Base-by-base conservation (phyloP, 2,329 filamentous ascomycete genomes). In the Didymella arachidicola region DNA sequence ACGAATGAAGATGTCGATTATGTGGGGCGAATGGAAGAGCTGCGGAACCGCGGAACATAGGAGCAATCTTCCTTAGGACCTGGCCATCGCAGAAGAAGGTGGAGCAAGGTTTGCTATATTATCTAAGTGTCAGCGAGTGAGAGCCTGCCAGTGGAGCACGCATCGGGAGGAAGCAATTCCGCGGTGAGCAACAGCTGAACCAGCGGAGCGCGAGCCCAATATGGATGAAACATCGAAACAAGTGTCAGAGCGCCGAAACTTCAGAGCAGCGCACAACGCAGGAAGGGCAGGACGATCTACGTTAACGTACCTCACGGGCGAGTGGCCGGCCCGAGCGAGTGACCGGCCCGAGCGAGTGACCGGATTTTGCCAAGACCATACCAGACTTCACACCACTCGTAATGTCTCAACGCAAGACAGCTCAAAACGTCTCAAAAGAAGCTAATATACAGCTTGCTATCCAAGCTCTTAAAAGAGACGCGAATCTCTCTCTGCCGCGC, bases 21-120 rank as follows among this genome's bases (percentile, higher is more conserved):
- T 55, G 59, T 53, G 42, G 55, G 48, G 60, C 36, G 61, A 50
- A 57, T 34, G 58, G 58, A 63, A 66, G 54, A 45, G 61, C 61
- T 57, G 26, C 12, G 39, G 16, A 39, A 7, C 18, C 7, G 25
- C 32, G 2, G 39, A 22, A 26, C 19, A 42, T 25, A 22, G 26
- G 11, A 42, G 22, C 19, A 22, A 42, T 25, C 12, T 26, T 19
- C 18, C n/a, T 19, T 8, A 39, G n/a, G 29, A 38, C 12, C 27
- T 16, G 30, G 29, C 29, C 14, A 7, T 7, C 25, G 14, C 11
- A 19, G 22, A 14, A 4, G n/a, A 42, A 26, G 11, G 19, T 25
- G 19, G 39, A 36, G 32, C 29, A n/a, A 45, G 10, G n/a, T 19
- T 0, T 18, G 3, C 34, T 22, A 19, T 34, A 36, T 18, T 19